These are phyloP conservation scores for Fagus crenata DNA, from an alignment of 306 rosid species.

Conservation along the genomic window DNA sequence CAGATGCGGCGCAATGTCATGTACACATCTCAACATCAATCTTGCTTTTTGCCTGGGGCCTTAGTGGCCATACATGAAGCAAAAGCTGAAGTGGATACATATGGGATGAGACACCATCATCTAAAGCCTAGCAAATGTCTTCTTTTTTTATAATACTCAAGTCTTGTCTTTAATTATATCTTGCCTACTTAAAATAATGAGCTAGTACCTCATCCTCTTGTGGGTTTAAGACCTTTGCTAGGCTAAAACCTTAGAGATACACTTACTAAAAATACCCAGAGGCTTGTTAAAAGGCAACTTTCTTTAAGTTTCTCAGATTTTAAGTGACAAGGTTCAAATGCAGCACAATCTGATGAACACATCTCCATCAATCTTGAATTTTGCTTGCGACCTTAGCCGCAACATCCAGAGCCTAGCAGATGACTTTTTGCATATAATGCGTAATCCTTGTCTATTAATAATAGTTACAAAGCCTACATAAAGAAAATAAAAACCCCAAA, in stretches of 20 bases:
- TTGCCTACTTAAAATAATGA: too few species aligned
- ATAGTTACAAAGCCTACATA: background rate
- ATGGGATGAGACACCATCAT: background rate
- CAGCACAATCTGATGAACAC: too few species aligned
- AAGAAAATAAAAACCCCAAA: background rate
- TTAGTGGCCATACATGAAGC: background rate
- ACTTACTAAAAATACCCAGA: too few species aligned
- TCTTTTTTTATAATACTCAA: background rate
- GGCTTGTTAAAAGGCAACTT: too few species aligned
- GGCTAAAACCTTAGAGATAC: too few species aligned
- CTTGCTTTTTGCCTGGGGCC: background rate
- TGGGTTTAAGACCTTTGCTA: too few species aligned
- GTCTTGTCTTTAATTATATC: background rate
- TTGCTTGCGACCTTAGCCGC: too few species aligned
- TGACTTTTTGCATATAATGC: background rate
- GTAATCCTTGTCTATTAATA: background rate
- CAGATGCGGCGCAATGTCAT: background rate
- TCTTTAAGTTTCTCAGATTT: too few species aligned
- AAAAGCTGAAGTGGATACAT: background rate
- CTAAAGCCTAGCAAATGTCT: background rate
- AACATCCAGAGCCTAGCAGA: background rate
- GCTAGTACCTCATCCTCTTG: too few species aligned
- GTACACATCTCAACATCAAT: background rate
- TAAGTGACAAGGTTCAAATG: too few species aligned
- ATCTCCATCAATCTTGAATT: too few species aligned